A percentile compares a stretch with the other conserved stretches of the same genome.
These are phyloP conservation scores for Geotrichum klebahnii DNA, from an alignment of 1,139 yeast genomes.

Conservation along the genomic window DNA sequence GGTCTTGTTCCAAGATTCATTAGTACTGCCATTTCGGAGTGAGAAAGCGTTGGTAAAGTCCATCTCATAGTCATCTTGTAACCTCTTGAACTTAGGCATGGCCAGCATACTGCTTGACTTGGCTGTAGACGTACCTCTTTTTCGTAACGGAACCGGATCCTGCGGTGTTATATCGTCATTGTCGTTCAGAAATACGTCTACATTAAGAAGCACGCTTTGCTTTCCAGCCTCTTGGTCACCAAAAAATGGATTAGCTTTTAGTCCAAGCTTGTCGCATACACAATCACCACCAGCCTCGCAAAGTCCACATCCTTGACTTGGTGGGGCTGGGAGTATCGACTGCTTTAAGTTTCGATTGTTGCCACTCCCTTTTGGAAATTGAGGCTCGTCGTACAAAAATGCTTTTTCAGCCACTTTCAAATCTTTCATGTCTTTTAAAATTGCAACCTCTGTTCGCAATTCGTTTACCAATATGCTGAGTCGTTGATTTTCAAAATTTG, in stretches of 20 bases:
- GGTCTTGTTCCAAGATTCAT: neutral
- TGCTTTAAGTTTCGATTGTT: neutral
- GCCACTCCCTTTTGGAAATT: neutral
- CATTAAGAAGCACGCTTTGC: neutral
- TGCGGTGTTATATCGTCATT: neutral
- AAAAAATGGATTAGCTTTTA: slow-evolving; percentile 21
- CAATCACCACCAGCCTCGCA: slow-evolving; percentile 36
- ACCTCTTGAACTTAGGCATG: slow-evolving; percentile 1
- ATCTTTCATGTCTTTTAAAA: slow-evolving; percentile 10
- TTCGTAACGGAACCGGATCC: slow-evolving; percentile 4
- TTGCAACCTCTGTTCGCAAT: slow-evolving; percentile 9
- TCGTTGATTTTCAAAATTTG: slow-evolving; percentile 11
- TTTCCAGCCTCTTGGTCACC: slow-evolving; percentile 1
- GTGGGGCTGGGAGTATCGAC: neutral
- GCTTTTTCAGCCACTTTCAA: slow-evolving; percentile 7
- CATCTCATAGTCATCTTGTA: neutral
- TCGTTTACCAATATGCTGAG: slow-evolving; percentile 10
- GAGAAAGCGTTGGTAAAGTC: neutral
- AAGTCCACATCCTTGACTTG: slow-evolving; percentile 30
- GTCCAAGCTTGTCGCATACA: slow-evolving; percentile 36
- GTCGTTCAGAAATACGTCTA: slow-evolving; percentile 1
- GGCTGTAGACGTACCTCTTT: neutral
- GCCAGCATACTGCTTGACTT: neutral
- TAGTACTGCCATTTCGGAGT: neutral
- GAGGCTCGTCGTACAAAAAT: slow-evolving; percentile 3